These are phyloP conservation scores for Scopulariopsis brevicaulis DNA, from an alignment of 2,329 filamentous ascomycete species.

Conservation along the genomic window DNA sequence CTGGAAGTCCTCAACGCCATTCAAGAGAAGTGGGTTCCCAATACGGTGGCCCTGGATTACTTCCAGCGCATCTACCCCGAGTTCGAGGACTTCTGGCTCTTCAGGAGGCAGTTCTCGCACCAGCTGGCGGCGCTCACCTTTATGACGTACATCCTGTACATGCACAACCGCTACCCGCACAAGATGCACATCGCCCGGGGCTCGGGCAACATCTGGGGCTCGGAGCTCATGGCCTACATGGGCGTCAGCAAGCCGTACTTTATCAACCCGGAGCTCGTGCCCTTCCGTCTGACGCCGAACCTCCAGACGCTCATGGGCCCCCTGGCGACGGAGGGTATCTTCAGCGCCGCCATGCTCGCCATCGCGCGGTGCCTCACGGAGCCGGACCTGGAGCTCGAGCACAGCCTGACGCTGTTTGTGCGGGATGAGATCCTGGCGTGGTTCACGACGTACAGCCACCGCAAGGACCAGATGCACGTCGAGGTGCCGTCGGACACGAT, in stretches of 20 bases:
- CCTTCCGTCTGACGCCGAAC: conserved; percentile 94
- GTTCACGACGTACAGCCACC: conserved; percentile 66
- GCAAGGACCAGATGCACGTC: conserved; percentile 28
- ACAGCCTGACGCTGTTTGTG: conserved; percentile 88
- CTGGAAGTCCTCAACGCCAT: conserved; percentile 93
- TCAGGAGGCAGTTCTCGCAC: conserved; percentile 93
- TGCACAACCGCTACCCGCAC: conserved; percentile 89
- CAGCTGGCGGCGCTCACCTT: conserved; percentile 92
- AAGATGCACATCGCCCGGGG: conserved; percentile 86
- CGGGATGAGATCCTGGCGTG: conserved; percentile 97
- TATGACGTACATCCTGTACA: conserved; percentile 97
- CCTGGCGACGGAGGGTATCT: conserved; percentile 90
- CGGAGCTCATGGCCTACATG: conserved; percentile 87
- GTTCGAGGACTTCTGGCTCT: conserved; percentile 94
- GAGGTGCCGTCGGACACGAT: conserved; percentile 50
- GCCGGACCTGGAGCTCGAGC: conserved; percentile 81
- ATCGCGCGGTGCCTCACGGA: conserved; percentile 91
- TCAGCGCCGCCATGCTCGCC: conserved; percentile 89
- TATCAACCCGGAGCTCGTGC: conserved; percentile 89
- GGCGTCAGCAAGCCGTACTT: conserved; percentile 76
- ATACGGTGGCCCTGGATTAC: conserved; percentile 72
- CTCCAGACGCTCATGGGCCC: conserved; percentile 94
- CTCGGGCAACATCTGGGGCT: conserved; percentile 91
- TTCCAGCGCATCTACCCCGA: conserved; percentile 82
- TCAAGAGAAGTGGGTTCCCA: conserved; percentile 85